Base-by-base conservation (phyloP, 345 rosid species). In the Syzygium aqueum region DNA sequence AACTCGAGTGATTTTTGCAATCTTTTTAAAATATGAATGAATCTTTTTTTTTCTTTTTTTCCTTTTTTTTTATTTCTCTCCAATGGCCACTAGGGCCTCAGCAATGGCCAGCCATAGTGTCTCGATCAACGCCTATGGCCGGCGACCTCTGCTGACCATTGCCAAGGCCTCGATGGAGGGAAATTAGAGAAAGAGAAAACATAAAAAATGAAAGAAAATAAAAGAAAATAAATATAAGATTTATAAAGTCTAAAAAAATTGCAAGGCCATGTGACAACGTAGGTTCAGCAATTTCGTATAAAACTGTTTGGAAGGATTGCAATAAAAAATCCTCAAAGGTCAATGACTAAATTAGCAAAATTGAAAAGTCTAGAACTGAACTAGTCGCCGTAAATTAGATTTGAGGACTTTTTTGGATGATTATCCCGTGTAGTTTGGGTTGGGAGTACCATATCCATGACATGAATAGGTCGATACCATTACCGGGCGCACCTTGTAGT, bases 261-360 rank as follows among this genome's bases (percentile, higher is more conserved):
- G 65, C 0, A 27, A 25, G 3, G 65, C 0, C 12, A 0, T 59
- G 0, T 23, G 0, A n/a, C 13, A 2, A n/a, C 1, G 12, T n/a
- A 61, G 0, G 21, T n/a, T 13, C 28, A n/a, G 0, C 2, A 7
- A 61, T n/a, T 61, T 61, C 19, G 6, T 61, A 61, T 61, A 61
- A 61, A 61, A 61, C 28, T 13, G 14, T 13, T 15, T 6, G 2
- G 0, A 61, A 6, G 4, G 3, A n/a, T 0, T 61, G 14, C 2
- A 61, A n/a, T 61, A 9, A 21, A 7, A 54, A 21, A 13, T 13
- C 2, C 2, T n/a, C 8, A 61, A 61, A n/a, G 2, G 0, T 61
- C 13, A 13, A 61, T 12, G 7, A n/a, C 1, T 61, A 61, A 61
- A 61, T 61, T 61, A 0, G 6, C 5, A 0, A 13, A 61, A 61